Evolutionary conservation across 2,329 filamentous ascomycete species (phyloP).

Genomic region (Nothopassalora personata): DNA sequence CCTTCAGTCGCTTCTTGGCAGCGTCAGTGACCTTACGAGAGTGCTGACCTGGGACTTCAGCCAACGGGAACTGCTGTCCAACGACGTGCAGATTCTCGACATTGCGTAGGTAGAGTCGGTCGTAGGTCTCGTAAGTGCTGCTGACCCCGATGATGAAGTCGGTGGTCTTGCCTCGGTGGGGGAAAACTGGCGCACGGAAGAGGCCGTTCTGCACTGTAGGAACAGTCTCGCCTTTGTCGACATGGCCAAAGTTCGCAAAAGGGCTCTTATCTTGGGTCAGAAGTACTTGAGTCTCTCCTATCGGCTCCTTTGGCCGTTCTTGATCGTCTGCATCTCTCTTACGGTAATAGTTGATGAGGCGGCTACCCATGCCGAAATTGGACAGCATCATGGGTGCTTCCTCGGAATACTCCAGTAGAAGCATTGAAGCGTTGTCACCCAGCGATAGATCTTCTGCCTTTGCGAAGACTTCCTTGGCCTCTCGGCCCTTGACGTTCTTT

Average conservation of each 20-base stretch:
- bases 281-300: constrained; percentile 84
- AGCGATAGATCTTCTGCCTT: constrained; percentile 72
- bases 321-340: constrained; percentile 75
- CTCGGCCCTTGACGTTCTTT: constrained; percentile 75
- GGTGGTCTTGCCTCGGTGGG: constrained; percentile 67
- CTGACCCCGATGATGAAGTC: constrained; percentile 86
- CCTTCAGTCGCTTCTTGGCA: constrained; percentile 94
- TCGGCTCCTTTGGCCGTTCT: constrained; percentile 68
- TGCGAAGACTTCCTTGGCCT: constrained; percentile 71
- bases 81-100: constrained; percentile 89
- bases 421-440: constrained; percentile 80
- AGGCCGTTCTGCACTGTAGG: constrained; percentile 91
- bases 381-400: constrained; percentile 87
- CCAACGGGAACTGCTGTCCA: constrained; percentile 85
- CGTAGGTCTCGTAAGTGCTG: constrained; percentile 71
- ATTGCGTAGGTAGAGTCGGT: constrained; percentile 75
- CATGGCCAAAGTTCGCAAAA: constrained; percentile 89
- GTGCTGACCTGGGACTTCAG: constrained; percentile 89
- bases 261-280: constrained; percentile 93
- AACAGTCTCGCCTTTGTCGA: constrained; percentile 84
- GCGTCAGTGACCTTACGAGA: constrained; percentile 93
- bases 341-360: constrained; percentile 94
- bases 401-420: constrained; percentile 93
- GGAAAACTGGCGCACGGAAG: constrained; percentile 91
- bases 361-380: constrained; percentile 95